These are phyloP conservation scores for Lentinula aciculospora DNA, from an alignment of 768 basidiomycete species.

Conservation along the genomic window DNA sequence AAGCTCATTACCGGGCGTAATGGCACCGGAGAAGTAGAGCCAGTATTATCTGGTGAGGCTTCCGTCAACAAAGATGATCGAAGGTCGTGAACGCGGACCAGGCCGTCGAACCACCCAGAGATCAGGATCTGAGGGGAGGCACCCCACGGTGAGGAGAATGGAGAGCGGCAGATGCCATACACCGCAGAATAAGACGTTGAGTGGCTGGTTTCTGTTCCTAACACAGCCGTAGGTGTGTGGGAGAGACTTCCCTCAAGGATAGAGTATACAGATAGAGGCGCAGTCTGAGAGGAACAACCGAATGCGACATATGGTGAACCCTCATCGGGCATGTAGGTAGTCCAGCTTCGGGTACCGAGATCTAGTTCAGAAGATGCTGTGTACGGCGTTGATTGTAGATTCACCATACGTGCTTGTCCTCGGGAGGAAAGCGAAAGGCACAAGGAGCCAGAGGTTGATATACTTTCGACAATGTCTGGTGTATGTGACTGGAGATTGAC, in stretches of 20 bases:
- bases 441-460: slow-evolving; percentile 38
- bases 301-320: slow-evolving; percentile 61
- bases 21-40: slow-evolving; percentile 21
- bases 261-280: slow-evolving; percentile 52
- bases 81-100: slow-evolving; percentile 70
- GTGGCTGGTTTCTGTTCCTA: slow-evolving; percentile 31
- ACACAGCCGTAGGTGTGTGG: slow-evolving; percentile 38
- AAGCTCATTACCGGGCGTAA: slow-evolving; percentile 58
- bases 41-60: slow-evolving; percentile 6
- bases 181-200: slow-evolving; percentile 45
- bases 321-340: slow-evolving; percentile 46
- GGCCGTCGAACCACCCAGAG: slow-evolving; percentile 81
- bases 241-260: slow-evolving; percentile 44
- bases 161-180: slow-evolving; percentile 62
- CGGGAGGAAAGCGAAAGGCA: slow-evolving; percentile 54
- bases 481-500: slow-evolving; percentile 7
- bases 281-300: slow-evolving; percentile 50
- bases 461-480: slow-evolving; percentile 47
- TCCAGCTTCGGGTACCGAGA: slow-evolving; percentile 56
- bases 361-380: slow-evolving; percentile 27
- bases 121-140: slow-evolving; percentile 65
- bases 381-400: slow-evolving; percentile 17
- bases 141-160: slow-evolving; percentile 62
- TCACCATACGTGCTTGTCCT: slow-evolving; percentile 41
- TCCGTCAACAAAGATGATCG: slow-evolving; percentile 33